Evolutionary conservation across 2,329 filamentous ascomycete species (phyloP).

Genomic region (Penicillium sp.): DNA sequence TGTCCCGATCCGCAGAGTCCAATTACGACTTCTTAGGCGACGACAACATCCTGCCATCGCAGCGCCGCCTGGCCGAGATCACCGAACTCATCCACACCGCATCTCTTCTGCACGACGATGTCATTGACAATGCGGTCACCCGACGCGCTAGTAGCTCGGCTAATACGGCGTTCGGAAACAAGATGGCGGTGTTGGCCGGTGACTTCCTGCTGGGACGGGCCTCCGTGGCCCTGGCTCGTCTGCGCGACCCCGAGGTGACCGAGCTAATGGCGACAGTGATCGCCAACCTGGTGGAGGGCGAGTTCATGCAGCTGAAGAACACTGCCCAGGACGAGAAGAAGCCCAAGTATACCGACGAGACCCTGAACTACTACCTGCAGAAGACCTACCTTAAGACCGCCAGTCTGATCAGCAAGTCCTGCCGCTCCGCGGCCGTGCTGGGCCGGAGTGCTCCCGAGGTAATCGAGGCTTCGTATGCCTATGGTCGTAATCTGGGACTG

Average conservation of each 20-base stretch:
- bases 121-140: conserved; percentile 87
- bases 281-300: conserved; percentile 93
- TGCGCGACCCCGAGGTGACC: conserved; percentile 89
- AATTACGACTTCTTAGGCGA: conserved; percentile 44
- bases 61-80: conserved; percentile 89
- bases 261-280: conserved; percentile 95
- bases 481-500: conserved; percentile 87
- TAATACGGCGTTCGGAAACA: conserved; percentile 95
- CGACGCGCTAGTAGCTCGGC: conserved; percentile 80
- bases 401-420: conserved; percentile 92
- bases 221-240: conserved; percentile 83
- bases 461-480: conserved; percentile 85
- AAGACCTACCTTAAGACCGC: conserved; percentile 99
- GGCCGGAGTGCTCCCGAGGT: conserved; percentile 71
- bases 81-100: conserved; percentile 97
- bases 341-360: conserved; percentile 81
- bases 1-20: conserved; percentile 40
- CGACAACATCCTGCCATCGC: conserved; percentile 74
- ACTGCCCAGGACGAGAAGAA: conserved; percentile 81
- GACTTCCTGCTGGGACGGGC: conserved; percentile 91
- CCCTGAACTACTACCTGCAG: conserved; percentile 87
- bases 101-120: conserved; percentile 94
- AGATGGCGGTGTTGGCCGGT: conserved; percentile 97
- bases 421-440: conserved; percentile 80
- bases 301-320: conserved; percentile 99